Conservation (phyloP, 2,329 filamentous ascomycete genomes). For the Chaetomium olivaceum region DNA sequence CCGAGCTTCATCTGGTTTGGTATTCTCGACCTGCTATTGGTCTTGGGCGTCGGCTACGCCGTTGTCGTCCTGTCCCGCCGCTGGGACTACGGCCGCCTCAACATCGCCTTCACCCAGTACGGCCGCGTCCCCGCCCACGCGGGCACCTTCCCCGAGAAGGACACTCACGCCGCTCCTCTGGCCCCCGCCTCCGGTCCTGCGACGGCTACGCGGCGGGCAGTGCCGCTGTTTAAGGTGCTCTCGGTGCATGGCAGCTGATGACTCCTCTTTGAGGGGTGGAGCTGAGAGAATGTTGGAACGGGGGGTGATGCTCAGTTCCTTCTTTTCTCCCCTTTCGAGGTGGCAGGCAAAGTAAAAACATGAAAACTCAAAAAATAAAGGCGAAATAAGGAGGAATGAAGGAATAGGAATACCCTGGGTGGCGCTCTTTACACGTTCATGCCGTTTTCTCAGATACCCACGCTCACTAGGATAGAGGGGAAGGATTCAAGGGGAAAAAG, state of each 20-base stretch:
- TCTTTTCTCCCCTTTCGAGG: neutral
- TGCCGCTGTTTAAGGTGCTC: neutral
- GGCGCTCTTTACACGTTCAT: slow-evolving; percentile 3
- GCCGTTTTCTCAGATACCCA: slow-evolving; percentile 13
- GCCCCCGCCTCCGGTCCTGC: neutral
- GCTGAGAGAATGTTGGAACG: neutral
- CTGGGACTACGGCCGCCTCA: slow-evolving; percentile 55
- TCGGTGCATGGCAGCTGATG: neutral
- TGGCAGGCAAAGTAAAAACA: neutral
- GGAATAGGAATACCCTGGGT: neutral
- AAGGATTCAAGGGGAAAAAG: neutral
- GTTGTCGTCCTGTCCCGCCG: slow-evolving; percentile 47
- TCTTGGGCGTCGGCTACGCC: slow-evolving; percentile 46
- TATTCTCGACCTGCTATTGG: slow-evolving; percentile 52
- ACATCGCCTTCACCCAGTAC: slow-evolving; percentile 57
- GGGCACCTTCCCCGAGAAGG: slow-evolving; percentile 52
- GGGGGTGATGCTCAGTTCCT: neutral
- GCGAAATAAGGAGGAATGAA: neutral
- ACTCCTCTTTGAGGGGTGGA: neutral
- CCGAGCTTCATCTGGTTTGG: slow-evolving; percentile 54
- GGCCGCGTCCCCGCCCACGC: slow-evolving; percentile 48
- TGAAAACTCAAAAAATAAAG: neutral
- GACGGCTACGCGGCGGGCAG: slow-evolving; percentile 2
- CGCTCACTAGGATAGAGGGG: slow-evolving; percentile 17
- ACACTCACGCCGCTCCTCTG: slow-evolving; percentile 10